These are phyloP conservation scores for Skeletonema costatum DNA, from an alignment of 108 stramenopile species.

Conservation along the genomic window DNA sequence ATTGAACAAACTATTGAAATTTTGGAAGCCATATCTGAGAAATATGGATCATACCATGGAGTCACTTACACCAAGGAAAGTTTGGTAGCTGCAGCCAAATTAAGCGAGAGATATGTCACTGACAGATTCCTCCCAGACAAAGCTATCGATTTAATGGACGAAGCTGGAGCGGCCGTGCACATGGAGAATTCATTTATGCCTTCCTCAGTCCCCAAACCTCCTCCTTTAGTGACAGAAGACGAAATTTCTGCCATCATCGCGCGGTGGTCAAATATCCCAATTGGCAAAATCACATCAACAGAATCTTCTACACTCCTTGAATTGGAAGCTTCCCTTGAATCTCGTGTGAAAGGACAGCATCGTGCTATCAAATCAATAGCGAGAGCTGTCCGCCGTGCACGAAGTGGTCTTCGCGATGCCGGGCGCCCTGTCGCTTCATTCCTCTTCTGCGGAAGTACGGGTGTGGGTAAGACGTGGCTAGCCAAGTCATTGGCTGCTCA, in stretches of 20 bases:
- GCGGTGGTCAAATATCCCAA: conserved; percentile 93
- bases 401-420: conserved; percentile 91
- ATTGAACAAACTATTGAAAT: conserved; percentile 98
- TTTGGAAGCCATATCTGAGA: conserved; percentile 93
- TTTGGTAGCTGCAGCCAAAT: conserved; percentile 95
- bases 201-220: conserved; percentile 89
- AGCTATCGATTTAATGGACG: conserved; percentile 98
- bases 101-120: conserved; percentile 95
- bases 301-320: conserved; percentile 93
- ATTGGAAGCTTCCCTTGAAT: conserved; percentile 81
- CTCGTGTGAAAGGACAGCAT: conserved; percentile 94
- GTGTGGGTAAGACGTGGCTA: conserved; percentile 92
- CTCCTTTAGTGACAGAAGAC: conserved; percentile 94
- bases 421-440: conserved; percentile 89
- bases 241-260: conserved; percentile 91
- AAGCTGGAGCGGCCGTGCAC: conserved; percentile 92
- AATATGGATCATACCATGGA: conserved; percentile 96
- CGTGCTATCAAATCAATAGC: conserved; percentile 89
- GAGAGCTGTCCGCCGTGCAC: conserved; percentile 88
- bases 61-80: conserved; percentile 97
- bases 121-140: conserved; percentile 88
- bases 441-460: conserved; percentile 95
- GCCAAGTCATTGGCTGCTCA: conserved; percentile 93
- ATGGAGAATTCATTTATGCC: conserved; percentile 85
- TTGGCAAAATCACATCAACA: conserved; percentile 82